Conservation (phyloP, 768 basidiomycete genomes). For the Suillus placidus region DNA sequence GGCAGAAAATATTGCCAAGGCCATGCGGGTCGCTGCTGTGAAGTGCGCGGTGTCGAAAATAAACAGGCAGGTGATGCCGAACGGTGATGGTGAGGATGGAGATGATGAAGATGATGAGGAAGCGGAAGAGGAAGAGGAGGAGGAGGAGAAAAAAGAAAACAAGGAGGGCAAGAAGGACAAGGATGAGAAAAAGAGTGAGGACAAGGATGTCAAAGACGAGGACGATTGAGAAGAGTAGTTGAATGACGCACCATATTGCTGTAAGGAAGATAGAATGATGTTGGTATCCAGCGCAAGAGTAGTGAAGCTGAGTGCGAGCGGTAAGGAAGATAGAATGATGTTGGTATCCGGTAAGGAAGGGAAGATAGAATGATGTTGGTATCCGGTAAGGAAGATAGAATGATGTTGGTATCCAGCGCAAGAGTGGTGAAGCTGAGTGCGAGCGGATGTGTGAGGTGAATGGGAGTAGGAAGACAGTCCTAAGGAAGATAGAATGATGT, state of each 20-base stretch:
- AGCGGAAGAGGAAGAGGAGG: background rate
- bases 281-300: too few relatives aligned
- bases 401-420: slow-evolving; percentile 93
- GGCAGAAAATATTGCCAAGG: background rate
- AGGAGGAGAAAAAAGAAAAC: background rate
- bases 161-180: background rate
- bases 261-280: too few relatives aligned
- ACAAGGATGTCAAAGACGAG: background rate
- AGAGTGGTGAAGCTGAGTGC: slow-evolving; percentile 70
- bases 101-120: background rate
- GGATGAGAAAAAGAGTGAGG: background rate
- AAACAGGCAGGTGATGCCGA: background rate
- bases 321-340: too few relatives aligned
- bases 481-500: slow-evolving; percentile 81
- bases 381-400: slow-evolving; percentile 71
- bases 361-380: too few relatives aligned
- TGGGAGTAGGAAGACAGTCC: slow-evolving; percentile 67
- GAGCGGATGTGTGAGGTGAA: slow-evolving; percentile 75
- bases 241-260: too few relatives aligned
- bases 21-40: background rate
- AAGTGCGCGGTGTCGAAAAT: background rate
- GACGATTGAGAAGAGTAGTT: background rate
- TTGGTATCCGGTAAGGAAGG: too few relatives aligned
- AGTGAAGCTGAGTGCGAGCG: too few relatives aligned
- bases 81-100: background rate